These are phyloP conservation scores for Haplosporangium sp. DNA, from an alignment of 371 early-diverging fungal species.

Conservation along the genomic window DNA sequence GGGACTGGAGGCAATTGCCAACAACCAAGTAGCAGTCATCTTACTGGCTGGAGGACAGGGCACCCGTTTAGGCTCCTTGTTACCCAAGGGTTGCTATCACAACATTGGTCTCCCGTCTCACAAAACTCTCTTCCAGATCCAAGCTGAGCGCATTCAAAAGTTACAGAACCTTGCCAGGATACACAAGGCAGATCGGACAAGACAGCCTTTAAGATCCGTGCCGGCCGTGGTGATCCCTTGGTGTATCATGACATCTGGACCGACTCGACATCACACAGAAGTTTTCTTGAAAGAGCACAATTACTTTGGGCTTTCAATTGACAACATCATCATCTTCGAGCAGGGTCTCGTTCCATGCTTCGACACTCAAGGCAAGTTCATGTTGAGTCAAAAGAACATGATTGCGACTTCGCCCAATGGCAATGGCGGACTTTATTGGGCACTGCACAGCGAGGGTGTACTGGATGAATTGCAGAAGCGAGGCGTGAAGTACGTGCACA, in stretches of 20 bases:
- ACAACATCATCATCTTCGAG: constrained; percentile 78
- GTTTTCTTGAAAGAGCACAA: constrained; percentile 69
- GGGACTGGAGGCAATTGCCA: constrained; percentile 63
- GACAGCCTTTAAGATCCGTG: constrained; percentile 17
- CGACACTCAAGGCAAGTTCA: constrained; percentile 27
- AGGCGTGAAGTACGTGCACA: constrained; percentile 70
- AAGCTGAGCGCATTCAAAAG: constrained; percentile 77
- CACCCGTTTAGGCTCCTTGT: constrained; percentile 66
- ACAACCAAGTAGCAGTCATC: constrained; percentile 66
- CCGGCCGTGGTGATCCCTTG: constrained; percentile 71
- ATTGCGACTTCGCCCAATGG: constrained; percentile 83
- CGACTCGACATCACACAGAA: constrained; percentile 75
- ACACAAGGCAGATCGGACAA: constrained; percentile 4
- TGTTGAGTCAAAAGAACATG: constrained; percentile 27
- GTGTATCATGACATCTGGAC: constrained; percentile 88
- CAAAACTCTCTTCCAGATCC: constrained; percentile 82
- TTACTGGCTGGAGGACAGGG: constrained; percentile 74
- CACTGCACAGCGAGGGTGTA: constrained; percentile 72
- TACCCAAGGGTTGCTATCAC: constrained; percentile 72
- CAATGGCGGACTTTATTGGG: constrained; percentile 84
- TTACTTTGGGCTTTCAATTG: constrained; percentile 76
- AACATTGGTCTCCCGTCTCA: constrained; percentile 71
- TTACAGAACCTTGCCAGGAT: constrained; percentile 63
- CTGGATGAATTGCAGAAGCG: constrained; percentile 67
- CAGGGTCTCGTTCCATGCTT: constrained; percentile 64